Evolutionary conservation across 2,329 filamentous ascomycete species (phyloP), one percentile per base, ranked within the genome.

Genomic region (Sclerotinia glacialis): DNA sequence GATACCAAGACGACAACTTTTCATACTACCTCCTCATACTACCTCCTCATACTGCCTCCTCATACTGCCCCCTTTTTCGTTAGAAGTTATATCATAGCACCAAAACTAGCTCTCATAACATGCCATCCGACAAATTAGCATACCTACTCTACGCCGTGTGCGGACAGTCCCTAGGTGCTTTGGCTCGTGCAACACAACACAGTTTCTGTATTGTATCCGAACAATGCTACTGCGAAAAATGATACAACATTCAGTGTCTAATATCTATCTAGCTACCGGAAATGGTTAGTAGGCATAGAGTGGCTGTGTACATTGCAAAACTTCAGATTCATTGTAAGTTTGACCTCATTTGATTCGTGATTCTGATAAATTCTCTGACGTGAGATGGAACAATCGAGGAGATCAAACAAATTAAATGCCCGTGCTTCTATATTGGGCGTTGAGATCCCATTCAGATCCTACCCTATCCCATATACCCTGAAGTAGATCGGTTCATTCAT

Each of bases 401-500:
- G 55, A 52, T 61, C 54, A 65, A 61, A 65, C 47, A 60, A 42
- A 26, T 28, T 34, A 44, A 42, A 46, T 61, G 55, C 46, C 64
- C 46, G 54, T 52, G 64, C 31, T 65, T 65, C 54, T 65, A 61
- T 42, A 52, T 52, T 52, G 40, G 64, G 64, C 47, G 37, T 65
- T 31, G 26, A 42, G 28, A 55, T 42, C 50, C n/a, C 28, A 54
- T 46, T 46, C 37, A 31, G 23, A 37, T 47, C 23, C 31, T n/a
- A 65, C 18, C 42, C 44, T n/a, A 44, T 58, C 49, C 34, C 5
- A 40, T 46, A 44, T 50, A 61, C 64, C 64, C 56, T 65, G 64
- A 61, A 61, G 64, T 46, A 65, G 64, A 65, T 65, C 64, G 40
- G 54, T 65, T 65, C 54, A 52, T 60, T 65, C 40, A 34, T 59